Base-by-base conservation (phyloP, 2,329 filamentous ascomycete species). In the Chlorencoelia australis region DNA sequence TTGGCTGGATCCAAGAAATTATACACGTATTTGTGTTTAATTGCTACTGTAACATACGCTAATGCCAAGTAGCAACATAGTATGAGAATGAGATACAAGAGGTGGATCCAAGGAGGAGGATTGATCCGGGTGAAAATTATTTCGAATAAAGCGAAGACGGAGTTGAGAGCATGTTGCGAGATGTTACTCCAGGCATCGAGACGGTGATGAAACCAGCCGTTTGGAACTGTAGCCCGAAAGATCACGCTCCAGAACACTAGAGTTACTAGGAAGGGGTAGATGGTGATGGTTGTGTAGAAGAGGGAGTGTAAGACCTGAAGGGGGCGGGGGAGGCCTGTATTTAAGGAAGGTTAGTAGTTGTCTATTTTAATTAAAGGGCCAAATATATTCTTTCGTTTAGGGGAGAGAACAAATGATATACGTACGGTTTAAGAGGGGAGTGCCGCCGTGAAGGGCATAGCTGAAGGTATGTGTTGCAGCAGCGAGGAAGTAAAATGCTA, bases 11-110 rank as follows among this genome's bases (percentile, higher is more conserved):
- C 69, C n/a, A 94, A 69, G 60, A 94, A 94, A 40, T 52, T 56
- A 61, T 94, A 94, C 0, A 81, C 70, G 57, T 88, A 93, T 55
- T 80, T 84, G 3, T 73, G 73, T 56, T 86, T 67, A 0, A 76
- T 78, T 4, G 73, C 73, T 42, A 72, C 60, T 1, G 82, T 88
- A 15, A 91, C 49, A 58, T 84, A 93, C 1, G 83, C 84, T 11
- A 93, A 62, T 1, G 64, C 72, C 8, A 88, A 68, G 56, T 93
- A 94, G 4, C 79, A 60, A 0, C 73, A 73, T 27, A 93, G 68
- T 5, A 91, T 58, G n/a, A 85, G 39, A 44, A 88, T 59, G 10
- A 88, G 64, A 53, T 74, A 78, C 10, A 73, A 58, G n/a, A 85
- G 57, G 52, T 87, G 77, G 15, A 82, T 59, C 61, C 73, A 78